Conservation (phyloP, 768 basidiomycete genomes). For the Clavaria fumosa region DNA sequence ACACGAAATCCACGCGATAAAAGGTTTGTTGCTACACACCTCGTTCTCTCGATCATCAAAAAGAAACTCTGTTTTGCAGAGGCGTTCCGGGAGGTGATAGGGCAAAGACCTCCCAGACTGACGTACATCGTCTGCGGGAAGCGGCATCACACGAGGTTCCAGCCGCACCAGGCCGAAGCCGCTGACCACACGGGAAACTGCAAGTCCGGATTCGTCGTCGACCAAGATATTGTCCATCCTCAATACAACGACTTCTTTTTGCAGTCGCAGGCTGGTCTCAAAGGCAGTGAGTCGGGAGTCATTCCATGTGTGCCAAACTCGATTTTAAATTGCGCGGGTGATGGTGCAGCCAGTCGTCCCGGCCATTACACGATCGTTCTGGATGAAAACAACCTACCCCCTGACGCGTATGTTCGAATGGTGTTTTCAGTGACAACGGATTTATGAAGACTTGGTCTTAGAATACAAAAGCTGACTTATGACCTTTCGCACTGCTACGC, state of each 20-base stretch:
- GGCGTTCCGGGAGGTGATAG: too few species aligned
- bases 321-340: background rate
- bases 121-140: constrained; percentile 53
- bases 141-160: constrained; percentile 37
- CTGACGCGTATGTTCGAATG: background rate
- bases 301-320: too few species aligned
- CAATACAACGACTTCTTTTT: constrained; percentile 68
- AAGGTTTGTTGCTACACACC: constrained; percentile 16
- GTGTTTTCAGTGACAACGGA: constrained; percentile 1
- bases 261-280: constrained; percentile 59
- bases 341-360: constrained; percentile 7
- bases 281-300: too few species aligned
- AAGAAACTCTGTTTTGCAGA: too few species aligned
- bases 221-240: constrained; percentile 52
- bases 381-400: constrained; percentile 21
- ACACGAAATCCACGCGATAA: constrained; percentile 30
- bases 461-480: constrained; percentile 54
- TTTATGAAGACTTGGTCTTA: constrained; percentile 29
- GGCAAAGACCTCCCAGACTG: too few species aligned
- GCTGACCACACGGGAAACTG: constrained; percentile 60
- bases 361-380: constrained; percentile 9
- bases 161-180: constrained; percentile 25
- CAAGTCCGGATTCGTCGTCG: constrained; percentile 65
- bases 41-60: too few species aligned
- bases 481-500: constrained; percentile 72